phyloP scores from a whole-genome alignment of 768 basidiomycete genomes.

The Fomitopsis serialis region DNA sequence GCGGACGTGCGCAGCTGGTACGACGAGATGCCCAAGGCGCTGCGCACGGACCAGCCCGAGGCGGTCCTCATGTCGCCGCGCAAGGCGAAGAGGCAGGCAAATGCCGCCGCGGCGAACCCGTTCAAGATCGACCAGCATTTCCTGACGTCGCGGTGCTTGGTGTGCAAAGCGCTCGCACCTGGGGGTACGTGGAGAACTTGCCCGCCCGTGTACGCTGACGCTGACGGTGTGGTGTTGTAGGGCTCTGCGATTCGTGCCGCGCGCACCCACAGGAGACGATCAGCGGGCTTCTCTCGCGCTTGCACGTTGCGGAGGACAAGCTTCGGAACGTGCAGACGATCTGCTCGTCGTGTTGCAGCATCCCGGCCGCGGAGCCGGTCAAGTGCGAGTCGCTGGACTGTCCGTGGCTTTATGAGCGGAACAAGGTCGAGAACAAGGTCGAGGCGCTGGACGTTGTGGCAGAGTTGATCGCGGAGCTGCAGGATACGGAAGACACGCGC shows the following conservation, averaged over 20 bases:
- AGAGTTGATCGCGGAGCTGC: slow-evolving; percentile 31
- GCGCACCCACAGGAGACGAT: slow-evolving; percentile 47
- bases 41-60: slow-evolving; percentile 34
- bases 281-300: slow-evolving; percentile 47
- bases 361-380: slow-evolving; percentile 50
- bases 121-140: slow-evolving; percentile 75
- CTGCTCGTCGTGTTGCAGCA: slow-evolving; percentile 66
- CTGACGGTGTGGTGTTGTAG: slow-evolving; percentile 1
- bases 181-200: slow-evolving; percentile 38
- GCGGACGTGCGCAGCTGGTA: slow-evolving; percentile 87
- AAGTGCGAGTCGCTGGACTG: slow-evolving; percentile 86
- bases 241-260: slow-evolving; percentile 60
- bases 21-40: slow-evolving; percentile 73
- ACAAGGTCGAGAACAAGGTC: slow-evolving; percentile 44
- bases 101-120: slow-evolving; percentile 28
- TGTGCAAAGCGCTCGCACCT: slow-evolving; percentile 53
- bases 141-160: slow-evolving; percentile 59
- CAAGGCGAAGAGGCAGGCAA: slow-evolving; percentile 25
- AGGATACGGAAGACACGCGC: slow-evolving; percentile 9
- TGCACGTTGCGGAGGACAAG: slow-evolving; percentile 49
- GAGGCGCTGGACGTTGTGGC: slow-evolving; percentile 26
- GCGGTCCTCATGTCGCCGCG: slow-evolving; percentile 30
- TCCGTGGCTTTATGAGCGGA: slow-evolving; percentile 72
- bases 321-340: slow-evolving; percentile 56
- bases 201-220: not conserved